Base-by-base conservation (phyloP, 345 rosid genomes). In the Balakata baccata region DNA sequence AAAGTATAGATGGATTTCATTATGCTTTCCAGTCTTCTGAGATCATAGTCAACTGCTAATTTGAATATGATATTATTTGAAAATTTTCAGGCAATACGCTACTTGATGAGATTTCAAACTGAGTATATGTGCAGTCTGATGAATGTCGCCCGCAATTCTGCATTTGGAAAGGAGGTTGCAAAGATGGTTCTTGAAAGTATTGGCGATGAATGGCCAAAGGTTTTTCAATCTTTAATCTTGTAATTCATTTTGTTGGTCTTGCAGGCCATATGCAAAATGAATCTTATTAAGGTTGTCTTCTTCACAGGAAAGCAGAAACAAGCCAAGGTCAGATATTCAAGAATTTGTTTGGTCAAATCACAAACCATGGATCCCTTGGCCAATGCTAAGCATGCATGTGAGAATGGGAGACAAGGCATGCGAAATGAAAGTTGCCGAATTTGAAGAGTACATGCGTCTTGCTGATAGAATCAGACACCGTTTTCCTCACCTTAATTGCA, bases 391-490 rank as follows among this genome's bases (percentile, higher is more conserved):
- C 79, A 78, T 95, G 81, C 99, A 95, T 16, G 98, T 95, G n/a
- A 84, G 99, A 68, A 95, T 95, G 98, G 97, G 99, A 69, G 99
- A 95, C 86, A 95, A 95, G 81, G 94, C 99, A 0, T 87, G 94
- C 14, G 97, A 95, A 79, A 95, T 95, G 99, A 89, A 86, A 80
- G 88, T 95, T 12, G 89, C 88, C 0, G 86, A 86, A 60, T 89
- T 91, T 11, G 87, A 90, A 63, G 89, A 74, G 54, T 95, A 95
- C 63, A 86, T 89, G 89, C 85, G 37, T 20, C 92, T 90, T 5
- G 97, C 98, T 25, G 78, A 79, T 67, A 85, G 90, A 8, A 84
- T 89, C 53, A 82, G 85, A 79, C 78, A 56, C 46, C 85, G 84
- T 18, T 92, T 92, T 72, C 98, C 96, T 0, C 84, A 95, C 61